phyloP scores from a whole-genome alignment of 2,329 filamentous ascomycete genomes.

The Aureobasidium sp. region DNA sequence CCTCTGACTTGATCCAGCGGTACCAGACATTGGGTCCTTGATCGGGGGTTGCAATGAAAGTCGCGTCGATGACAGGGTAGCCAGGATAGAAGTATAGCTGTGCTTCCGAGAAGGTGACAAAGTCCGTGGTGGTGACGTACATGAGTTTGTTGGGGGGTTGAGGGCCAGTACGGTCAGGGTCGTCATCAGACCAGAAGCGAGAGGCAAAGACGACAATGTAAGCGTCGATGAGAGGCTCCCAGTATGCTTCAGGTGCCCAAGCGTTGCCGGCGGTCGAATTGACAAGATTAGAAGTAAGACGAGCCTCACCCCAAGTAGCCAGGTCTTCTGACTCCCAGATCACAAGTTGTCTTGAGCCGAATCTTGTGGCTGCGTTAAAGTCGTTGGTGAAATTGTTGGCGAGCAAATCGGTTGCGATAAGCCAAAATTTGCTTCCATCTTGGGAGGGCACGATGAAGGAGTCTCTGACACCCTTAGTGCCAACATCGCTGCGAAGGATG shows the following conservation, averaged over 20 bases:
- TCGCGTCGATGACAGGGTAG: conserved; percentile 1
- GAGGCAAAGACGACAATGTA: conserved; percentile 1
- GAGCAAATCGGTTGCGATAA: not conserved
- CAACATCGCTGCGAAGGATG: not conserved
- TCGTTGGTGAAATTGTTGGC: conserved; percentile 6
- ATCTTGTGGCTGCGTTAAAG: conserved; percentile 3
- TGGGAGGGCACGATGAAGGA: conserved; percentile 5
- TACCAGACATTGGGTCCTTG: conserved; percentile 4
- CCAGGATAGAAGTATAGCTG: not conserved
- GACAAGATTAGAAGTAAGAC: not conserved
- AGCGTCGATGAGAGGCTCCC: not conserved
- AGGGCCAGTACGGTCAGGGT: conserved; percentile 55
- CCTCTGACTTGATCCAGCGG: conserved; percentile 4
- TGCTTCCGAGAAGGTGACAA: not conserved
- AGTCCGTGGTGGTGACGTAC: conserved; percentile 3
- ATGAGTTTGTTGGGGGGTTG: conserved; percentile 28
- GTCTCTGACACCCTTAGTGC: not conserved
- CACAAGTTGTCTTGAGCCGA: not conserved
- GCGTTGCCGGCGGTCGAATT: not conserved
- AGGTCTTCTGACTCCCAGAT: not conserved
- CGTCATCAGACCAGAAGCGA: conserved; percentile 20
- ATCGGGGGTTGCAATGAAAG: not conserved
- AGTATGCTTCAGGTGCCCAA: conserved; percentile 7
- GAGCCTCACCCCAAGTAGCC: not conserved
- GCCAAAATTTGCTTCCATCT: conserved; percentile 1